Percentiles rank a stretch among this genome's conserved stretches.
These are phyloP conservation scores for Puccinellia tenuiflora DNA, from an alignment of 176 grass and related monocot genomes.

Conservation along the genomic window DNA sequence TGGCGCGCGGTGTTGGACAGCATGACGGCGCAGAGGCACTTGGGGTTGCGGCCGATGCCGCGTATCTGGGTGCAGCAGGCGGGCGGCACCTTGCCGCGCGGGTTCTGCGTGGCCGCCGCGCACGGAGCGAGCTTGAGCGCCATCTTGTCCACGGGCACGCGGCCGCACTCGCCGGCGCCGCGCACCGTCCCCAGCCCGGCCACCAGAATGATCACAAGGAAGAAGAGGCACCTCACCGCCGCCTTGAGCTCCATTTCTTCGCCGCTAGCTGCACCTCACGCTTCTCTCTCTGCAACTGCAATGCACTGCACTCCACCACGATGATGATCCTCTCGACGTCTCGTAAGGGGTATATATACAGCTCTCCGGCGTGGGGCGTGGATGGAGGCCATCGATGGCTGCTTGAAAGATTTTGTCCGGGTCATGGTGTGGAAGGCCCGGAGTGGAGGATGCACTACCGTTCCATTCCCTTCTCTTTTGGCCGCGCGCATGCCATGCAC, in stretches of 20 bases:
- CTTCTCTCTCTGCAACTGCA: not conserved
- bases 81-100: constrained; percentile 27
- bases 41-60: constrained; percentile 48
- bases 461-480: not conserved
- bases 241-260: constrained; percentile 37
- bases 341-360: constrained; percentile 22
- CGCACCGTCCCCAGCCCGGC: constrained; percentile 18
- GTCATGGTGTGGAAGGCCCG: constrained; percentile 17
- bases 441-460: constrained; percentile 34
- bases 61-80: constrained; percentile 65
- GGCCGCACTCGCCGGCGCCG: constrained; percentile 73
- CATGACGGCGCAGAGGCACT: constrained; percentile 78
- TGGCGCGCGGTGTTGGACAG: constrained; percentile 61
- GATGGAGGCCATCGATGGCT: constrained; percentile 6
- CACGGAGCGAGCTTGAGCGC: constrained; percentile 61
- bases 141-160: constrained; percentile 37
- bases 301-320: not conserved
- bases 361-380: not conserved
- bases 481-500: constrained; percentile 1
- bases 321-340: not conserved
- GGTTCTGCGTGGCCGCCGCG: constrained; percentile 54
- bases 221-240: constrained; percentile 30
- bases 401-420: constrained; percentile 8
- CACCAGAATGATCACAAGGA: constrained; percentile 37
- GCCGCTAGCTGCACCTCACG: not conserved